Evolutionary conservation across 208 protist species (phyloP).

Genomic region (Leptomonas pyrrhocoris): DNA sequence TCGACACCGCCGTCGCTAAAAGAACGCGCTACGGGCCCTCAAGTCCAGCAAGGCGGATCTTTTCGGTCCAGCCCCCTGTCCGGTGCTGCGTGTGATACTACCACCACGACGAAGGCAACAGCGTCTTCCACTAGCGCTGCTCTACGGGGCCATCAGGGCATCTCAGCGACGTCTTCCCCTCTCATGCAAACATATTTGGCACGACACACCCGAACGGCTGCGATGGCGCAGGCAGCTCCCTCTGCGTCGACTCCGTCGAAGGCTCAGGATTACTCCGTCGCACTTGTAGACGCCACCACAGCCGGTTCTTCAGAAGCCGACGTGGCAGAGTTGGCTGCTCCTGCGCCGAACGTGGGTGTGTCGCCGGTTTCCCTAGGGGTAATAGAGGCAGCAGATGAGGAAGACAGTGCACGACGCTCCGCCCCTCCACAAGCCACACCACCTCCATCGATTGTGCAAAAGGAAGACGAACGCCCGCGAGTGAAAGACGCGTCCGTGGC

Average conservation of each 20-base stretch:
- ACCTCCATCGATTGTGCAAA: not conserved
- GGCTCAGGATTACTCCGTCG: no score
- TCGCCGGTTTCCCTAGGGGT: no score
- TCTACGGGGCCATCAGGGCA: not conserved
- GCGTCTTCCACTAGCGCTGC: not conserved
- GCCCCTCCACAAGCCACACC: no score
- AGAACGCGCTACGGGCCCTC: not conserved
- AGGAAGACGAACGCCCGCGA: not conserved
- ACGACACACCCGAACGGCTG: constrained; percentile 9
- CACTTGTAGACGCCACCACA: no score
- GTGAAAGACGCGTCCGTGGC: not conserved
- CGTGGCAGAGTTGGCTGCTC: not conserved
- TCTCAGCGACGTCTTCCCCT: not conserved
- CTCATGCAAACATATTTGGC: constrained; percentile 13
- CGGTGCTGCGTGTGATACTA: not conserved
- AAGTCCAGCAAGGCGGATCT: not conserved
- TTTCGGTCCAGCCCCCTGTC: constrained; percentile 3
- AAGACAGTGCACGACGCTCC: no score
- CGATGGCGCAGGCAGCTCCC: no score
- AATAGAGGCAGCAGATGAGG: no score
- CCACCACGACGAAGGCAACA: no score
- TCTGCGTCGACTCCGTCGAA: no score
- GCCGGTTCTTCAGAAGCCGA: no score
- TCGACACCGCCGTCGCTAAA: not conserved
- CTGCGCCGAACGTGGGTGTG: no score